phyloP scores from a whole-genome alignment of 2,329 filamentous ascomycete species.

The Blastomyces emzantsi region DNA sequence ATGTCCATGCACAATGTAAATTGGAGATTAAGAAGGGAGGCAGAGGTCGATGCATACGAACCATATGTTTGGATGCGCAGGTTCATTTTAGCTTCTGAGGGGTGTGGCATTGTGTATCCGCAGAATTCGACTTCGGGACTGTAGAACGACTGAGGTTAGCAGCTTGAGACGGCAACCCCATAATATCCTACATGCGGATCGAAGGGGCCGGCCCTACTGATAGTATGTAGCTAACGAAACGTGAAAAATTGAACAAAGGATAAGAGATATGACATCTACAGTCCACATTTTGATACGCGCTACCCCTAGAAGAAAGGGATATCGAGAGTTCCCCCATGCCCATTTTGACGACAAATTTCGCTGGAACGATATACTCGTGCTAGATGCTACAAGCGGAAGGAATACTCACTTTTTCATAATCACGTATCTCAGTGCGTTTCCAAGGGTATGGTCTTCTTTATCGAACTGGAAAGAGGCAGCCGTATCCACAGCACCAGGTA shows the following conservation, averaged over 20 bases:
- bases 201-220: neutral
- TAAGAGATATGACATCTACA: neutral
- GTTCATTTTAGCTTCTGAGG: constrained; percentile 94
- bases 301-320: neutral
- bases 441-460: constrained; percentile 88
- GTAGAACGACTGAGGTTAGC: constrained; percentile 6
- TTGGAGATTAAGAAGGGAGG: neutral
- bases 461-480: constrained; percentile 93
- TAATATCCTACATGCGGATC: neutral
- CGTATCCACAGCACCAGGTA: constrained; percentile 72
- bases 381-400: neutral
- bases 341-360: neutral
- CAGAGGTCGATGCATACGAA: constrained; percentile 40
- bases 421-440: constrained; percentile 86
- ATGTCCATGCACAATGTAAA: neutral
- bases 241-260: neutral
- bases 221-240: neutral
- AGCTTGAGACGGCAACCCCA: neutral
- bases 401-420: constrained; percentile 91
- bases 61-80: constrained; percentile 94
- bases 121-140: constrained; percentile 97
- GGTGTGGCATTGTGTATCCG: constrained; percentile 95
- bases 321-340: neutral
- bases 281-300: neutral
- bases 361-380: neutral